A percentile compares a stretch with the other conserved stretches of the same genome.
These are phyloP conservation scores for Thuja plicata DNA, from an alignment of 83 land plant species.

Conservation along the genomic window DNA sequence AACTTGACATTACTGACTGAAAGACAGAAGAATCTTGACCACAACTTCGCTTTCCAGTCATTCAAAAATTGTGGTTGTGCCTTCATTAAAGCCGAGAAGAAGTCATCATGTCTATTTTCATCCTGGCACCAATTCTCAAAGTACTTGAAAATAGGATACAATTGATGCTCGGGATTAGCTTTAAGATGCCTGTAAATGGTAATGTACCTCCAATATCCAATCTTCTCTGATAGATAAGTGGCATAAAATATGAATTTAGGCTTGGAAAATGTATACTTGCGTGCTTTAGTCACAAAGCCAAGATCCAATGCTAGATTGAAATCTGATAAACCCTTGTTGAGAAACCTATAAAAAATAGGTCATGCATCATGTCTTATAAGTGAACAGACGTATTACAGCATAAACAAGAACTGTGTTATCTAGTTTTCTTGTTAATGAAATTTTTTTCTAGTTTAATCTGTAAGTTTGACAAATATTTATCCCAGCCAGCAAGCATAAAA, in stretches of 20 bases:
- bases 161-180: slow-evolving; percentile 83
- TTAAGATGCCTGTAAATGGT: slow-evolving; percentile 93
- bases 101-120: slow-evolving; percentile 98
- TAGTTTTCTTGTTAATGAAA: background rate
- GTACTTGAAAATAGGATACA: slow-evolving; percentile 99
- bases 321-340: slow-evolving; percentile 97
- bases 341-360: slow-evolving; percentile 51
- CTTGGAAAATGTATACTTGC: slow-evolving; percentile 98
- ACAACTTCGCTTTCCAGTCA: slow-evolving; percentile 98
- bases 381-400: background rate
- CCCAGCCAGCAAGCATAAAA: background rate
- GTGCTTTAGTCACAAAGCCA: slow-evolving; percentile 95
- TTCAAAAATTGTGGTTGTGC: slow-evolving; percentile 98
- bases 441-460: background rate
- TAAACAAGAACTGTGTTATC: background rate
- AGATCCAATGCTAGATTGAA: slow-evolving; percentile 92
- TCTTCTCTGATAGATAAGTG: slow-evolving; percentile 92
- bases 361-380: background rate
- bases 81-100: slow-evolving; percentile 96
- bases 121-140: slow-evolving; percentile 99
- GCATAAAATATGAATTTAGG: slow-evolving; percentile 99
- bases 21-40: slow-evolving; percentile 97
- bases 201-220: slow-evolving; percentile 99
- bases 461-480: background rate
- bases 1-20: slow-evolving; percentile 55